Percentiles rank a stretch among this genome's conserved stretches.
Conservation (phyloP, 176 grass and related monocot species). For the Alopecurus myosuroides region DNA sequence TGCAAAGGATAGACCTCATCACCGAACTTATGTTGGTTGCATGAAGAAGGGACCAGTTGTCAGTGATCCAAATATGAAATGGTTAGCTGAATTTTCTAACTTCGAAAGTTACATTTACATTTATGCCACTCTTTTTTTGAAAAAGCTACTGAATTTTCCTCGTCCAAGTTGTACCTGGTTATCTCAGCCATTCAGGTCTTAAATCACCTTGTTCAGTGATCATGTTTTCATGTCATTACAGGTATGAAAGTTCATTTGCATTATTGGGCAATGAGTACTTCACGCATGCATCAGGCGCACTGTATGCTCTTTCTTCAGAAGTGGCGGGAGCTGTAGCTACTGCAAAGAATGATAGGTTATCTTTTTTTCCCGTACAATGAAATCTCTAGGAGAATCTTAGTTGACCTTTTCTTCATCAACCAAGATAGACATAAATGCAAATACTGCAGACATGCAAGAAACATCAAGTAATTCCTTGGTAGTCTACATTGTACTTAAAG, state of each 20-base stretch:
- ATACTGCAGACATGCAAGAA: not conserved
- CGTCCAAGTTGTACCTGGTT: not conserved
- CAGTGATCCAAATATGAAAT: slow-evolving; percentile 88
- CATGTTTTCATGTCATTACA: slow-evolving; percentile 23
- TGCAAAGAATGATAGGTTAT: slow-evolving; percentile 82
- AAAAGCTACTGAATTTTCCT: not conserved
- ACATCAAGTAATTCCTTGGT: not conserved
- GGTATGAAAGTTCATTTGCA: slow-evolving; percentile 92
- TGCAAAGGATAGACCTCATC: slow-evolving; percentile 78
- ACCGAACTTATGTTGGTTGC: slow-evolving; percentile 80
- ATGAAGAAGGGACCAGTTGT: slow-evolving; percentile 99
- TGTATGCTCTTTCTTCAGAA: slow-evolving; percentile 90
- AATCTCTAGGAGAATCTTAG: not conserved
- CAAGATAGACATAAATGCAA: not conserved
- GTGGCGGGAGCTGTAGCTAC: slow-evolving; percentile 61
- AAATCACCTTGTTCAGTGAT: not conserved
- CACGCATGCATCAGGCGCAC: slow-evolving; percentile 65
- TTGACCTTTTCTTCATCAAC: slow-evolving; percentile 8
- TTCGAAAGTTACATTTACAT: slow-evolving; percentile 10
- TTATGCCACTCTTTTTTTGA: not conserved
- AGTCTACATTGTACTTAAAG: not conserved
- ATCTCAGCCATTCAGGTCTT: not conserved
- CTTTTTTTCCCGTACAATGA: not conserved
- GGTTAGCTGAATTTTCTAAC: slow-evolving; percentile 44
- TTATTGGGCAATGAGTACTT: slow-evolving; percentile 92